These are phyloP conservation scores for Lathyrus aphaca DNA, from an alignment of 306 rosid species.

Conservation along the genomic window DNA sequence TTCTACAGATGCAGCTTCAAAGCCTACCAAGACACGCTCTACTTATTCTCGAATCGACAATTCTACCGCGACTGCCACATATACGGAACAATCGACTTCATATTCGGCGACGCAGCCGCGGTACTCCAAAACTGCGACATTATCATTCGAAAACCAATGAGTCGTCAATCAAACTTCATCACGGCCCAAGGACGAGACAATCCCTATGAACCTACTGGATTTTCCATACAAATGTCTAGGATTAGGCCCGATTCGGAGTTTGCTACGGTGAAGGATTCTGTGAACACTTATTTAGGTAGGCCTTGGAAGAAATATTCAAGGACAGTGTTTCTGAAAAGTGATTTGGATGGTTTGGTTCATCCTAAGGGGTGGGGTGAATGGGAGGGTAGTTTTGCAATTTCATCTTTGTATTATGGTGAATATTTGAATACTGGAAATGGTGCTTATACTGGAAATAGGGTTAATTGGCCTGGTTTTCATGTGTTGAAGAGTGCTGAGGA, in stretches of 20 bases:
- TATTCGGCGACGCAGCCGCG: conserved; percentile 55
- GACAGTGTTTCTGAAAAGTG: conserved; percentile 55
- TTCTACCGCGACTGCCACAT: conserved; percentile 67
- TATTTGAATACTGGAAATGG: conserved; percentile 61
- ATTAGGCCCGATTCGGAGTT: conserved; percentile 40
- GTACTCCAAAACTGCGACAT: conserved; percentile 71
- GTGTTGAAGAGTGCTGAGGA: conserved; percentile 42
- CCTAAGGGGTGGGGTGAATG: conserved; percentile 71
- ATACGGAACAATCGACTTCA: conserved; percentile 62
- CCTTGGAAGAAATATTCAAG: conserved; percentile 74
- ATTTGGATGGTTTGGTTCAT: conserved; percentile 58
- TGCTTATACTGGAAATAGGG: conserved; percentile 55
- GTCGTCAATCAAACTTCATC: conserved; percentile 58
- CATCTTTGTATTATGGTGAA: conserved; percentile 66
- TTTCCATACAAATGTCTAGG: conserved; percentile 45
- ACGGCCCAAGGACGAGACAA: conserved; percentile 63
- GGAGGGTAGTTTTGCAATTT: conserved; percentile 53
- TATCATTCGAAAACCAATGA: conserved; percentile 56
- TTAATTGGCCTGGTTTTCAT: conserved; percentile 78
- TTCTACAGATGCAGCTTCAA: conserved; percentile 63
- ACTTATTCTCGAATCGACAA: conserved; percentile 59
- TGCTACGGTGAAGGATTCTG: neutral
- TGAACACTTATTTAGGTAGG: conserved; percentile 60
- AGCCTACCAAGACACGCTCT: conserved; percentile 78
- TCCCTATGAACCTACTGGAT: conserved; percentile 46